Conservation (phyloP, 2,329 filamentous ascomycete genomes). For the Xylariaceae sp. region DNA sequence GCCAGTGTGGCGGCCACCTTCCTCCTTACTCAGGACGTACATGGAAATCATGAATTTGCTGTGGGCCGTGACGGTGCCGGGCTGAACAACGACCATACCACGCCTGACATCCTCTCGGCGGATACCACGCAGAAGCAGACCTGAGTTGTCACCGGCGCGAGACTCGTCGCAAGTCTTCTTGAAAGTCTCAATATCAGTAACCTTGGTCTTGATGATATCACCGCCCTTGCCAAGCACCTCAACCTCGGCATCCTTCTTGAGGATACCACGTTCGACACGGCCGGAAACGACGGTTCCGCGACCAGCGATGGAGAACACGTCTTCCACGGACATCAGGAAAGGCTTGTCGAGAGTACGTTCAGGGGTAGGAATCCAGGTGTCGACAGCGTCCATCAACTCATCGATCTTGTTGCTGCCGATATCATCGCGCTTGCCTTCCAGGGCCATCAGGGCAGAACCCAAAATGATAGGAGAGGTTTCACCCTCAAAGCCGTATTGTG, state of each 20-base stretch:
- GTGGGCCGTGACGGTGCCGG: conserved; percentile 80
- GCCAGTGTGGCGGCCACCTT: conserved; percentile 93
- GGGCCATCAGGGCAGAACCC: conserved; percentile 91
- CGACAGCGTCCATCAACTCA: conserved; percentile 83
- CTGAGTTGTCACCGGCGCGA: conserved; percentile 95
- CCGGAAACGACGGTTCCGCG: conserved; percentile 96
- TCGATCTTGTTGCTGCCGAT: conserved; percentile 87
- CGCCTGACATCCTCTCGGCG: conserved; percentile 91
- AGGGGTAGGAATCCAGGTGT: conserved; percentile 94
- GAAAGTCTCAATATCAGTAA: conserved; percentile 99
- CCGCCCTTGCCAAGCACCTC: conserved; percentile 87
- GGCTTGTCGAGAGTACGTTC: conserved; percentile 94
- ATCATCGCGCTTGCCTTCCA: conserved; percentile 81
- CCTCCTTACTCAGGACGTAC: conserved; percentile 96
- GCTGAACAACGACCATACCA: conserved; percentile 89
- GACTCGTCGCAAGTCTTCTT: conserved; percentile 99
- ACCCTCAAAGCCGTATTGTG: conserved; percentile 91
- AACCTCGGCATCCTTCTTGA: conserved; percentile 93
- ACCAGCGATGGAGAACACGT: conserved; percentile 83
- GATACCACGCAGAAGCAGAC: conserved; percentile 90
- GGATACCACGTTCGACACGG: conserved; percentile 88
- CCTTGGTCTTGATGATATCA: conserved; percentile 91
- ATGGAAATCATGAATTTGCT: conserved; percentile 91
- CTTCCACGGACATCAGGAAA: conserved; percentile 98
- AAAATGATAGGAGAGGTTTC: conserved; percentile 97